phyloP scores from a whole-genome alignment of 108 stramenopile species.

The Craspedostauros australis region DNA sequence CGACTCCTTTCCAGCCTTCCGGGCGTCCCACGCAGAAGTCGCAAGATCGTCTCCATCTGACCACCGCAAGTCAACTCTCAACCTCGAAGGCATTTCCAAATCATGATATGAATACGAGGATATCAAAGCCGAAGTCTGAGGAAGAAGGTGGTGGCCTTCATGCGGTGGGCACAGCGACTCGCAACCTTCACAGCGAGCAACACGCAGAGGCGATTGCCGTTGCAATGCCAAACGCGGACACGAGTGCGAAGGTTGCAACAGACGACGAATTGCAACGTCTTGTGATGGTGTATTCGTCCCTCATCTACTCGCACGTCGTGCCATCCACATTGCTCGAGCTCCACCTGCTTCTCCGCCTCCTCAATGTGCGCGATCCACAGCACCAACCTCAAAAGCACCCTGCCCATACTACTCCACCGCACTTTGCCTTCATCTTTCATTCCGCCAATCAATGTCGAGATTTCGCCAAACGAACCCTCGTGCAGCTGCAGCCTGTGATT shows the following conservation, averaged over 20 bases:
- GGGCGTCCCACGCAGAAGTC: not conserved
- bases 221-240: not conserved
- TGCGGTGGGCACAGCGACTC: not conserved
- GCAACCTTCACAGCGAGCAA: not conserved
- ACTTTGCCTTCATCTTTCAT: not conserved
- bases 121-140: too few species aligned
- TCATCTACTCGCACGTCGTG: slow-evolving; percentile 53
- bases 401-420: not conserved
- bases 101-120: too few species aligned
- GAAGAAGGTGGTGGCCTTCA: not conserved
- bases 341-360: slow-evolving; percentile 58
- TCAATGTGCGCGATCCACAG: too few species aligned
- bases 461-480: not conserved
- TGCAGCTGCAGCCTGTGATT: not conserved
- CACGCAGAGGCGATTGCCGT: too few species aligned
- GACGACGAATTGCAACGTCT: slow-evolving; percentile 31
- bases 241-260: not conserved
- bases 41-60: not conserved
- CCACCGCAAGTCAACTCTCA: not conserved
- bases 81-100: not conserved
- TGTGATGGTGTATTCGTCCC: slow-evolving; percentile 41
- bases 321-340: slow-evolving; percentile 68
- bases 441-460: not conserved
- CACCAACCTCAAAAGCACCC: not conserved
- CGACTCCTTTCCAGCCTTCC: slow-evolving; percentile 2